phyloP scores from a whole-genome alignment of 2,329 filamentous ascomycete genomes.

The Cyphellophora europaea region DNA sequence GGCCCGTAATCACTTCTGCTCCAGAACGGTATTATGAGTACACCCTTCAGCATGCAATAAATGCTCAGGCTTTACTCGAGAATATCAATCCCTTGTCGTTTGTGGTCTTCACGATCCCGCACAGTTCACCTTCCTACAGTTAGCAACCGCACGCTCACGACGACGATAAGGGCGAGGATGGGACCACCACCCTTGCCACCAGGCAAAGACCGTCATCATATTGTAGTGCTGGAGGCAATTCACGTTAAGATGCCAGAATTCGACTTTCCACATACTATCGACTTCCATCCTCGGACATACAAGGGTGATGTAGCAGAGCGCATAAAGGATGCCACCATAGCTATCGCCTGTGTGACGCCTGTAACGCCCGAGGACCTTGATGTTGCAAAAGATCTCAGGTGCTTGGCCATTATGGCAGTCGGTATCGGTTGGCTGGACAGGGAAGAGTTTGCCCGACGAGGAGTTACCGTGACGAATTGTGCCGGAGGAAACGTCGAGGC shows the following conservation, averaged over 20 bases:
- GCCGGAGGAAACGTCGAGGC: conserved; percentile 38
- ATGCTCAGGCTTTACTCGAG: too few species aligned
- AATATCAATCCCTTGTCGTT: too few species aligned
- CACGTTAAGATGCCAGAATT: conserved; percentile 31
- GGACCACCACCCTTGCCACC: conserved; percentile 13
- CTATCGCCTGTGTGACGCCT: conserved; percentile 32
- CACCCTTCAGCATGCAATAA: too few species aligned
- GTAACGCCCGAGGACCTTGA: conserved; percentile 33
- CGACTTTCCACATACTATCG: conserved; percentile 34
- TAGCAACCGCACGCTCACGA: too few species aligned
- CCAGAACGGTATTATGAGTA: too few species aligned
- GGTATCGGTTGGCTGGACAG: conserved; percentile 40
- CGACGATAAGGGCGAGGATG: not conserved
- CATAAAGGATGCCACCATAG: conserved; percentile 37
- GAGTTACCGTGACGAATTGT: conserved; percentile 37
- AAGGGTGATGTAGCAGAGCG: conserved; percentile 29
- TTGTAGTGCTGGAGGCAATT: conserved; percentile 39
- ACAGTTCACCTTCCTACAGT: too few species aligned
- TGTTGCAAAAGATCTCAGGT: conserved; percentile 32
- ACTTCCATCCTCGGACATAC: conserved; percentile 26
- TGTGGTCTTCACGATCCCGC: too few species aligned
- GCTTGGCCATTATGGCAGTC: conserved; percentile 37
- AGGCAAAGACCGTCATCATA: conserved; percentile 29
- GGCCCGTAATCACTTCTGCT: too few species aligned
- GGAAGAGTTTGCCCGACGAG: conserved; percentile 30